Base-by-base conservation (phyloP, 176 grass and related monocot species). In the Echinochloa phyllopogon region DNA sequence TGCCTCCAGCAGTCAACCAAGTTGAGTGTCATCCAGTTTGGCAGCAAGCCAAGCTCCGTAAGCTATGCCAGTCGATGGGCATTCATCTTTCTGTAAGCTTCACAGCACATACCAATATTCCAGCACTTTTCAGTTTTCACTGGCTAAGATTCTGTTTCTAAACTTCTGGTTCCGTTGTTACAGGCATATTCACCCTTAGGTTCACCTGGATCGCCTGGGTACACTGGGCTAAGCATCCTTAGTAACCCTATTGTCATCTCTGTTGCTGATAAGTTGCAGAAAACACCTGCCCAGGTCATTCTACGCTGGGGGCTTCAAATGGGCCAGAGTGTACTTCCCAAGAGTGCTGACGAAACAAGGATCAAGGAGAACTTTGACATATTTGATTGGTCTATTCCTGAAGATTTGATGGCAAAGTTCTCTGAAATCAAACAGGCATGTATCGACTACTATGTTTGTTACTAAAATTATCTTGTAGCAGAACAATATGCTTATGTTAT, bases 21-120 rank as follows among this genome's bases (percentile, higher is more conserved):
- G 91, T 93, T 18, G 91, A 93, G 69, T 93, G 80, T 42, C 91
- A 90, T 62, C 91, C 61, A 0, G 15, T 71, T 57, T 93, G 84
- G 91, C 74, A 90, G 50, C 87, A 93, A 72, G 25, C 17, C 42
- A 90, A 83, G 45, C 87, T 93, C 70, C 87, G 59, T 10, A 15
- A 67, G 9, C 43, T 92, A 24, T 92, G 90, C 71, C 86, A 86
- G 47, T 86, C 72, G 10, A 83, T 17, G 27, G 74, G 78, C 45
- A 65, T 92, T 62, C 90, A 92, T 89, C 90, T 89, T 85, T 80
- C 90, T 71, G 87, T 92, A 92, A 86, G 87, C 56, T 63, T 56
- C 3, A 15, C 15, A 83, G 8, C 53, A 10, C 40, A 77, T 68
- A 14, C 21, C 16, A 27, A 50, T 36, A 27, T 53, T 52, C 37